Evolutionary conservation across 495 filamentous ascomycete genomes (phyloP).

Genomic region (Podospora conica): DNA sequence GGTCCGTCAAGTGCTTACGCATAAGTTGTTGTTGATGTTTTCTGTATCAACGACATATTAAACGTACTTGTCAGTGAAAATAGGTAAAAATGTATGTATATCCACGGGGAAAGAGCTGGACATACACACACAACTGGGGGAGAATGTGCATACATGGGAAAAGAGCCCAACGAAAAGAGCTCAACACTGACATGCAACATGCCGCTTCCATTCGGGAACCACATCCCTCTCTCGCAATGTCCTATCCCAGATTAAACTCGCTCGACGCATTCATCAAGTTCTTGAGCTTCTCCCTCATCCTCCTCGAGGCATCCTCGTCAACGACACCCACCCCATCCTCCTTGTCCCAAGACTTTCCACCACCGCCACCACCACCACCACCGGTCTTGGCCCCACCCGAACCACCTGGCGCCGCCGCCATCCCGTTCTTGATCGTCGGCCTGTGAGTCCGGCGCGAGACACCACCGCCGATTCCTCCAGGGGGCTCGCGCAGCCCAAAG

Average conservation of each 20-base stretch:
- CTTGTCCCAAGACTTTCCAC: conserved; percentile 4
- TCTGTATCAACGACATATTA: no score
- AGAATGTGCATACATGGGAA: no score
- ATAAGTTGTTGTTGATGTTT: no score
- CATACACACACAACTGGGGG: no score
- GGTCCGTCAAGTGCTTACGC: no score
- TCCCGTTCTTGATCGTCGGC: conserved; percentile 20
- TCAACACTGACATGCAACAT: no score
- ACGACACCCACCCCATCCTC: conserved; percentile 31
- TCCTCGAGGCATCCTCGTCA: conserved; percentile 58
- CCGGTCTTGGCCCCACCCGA: conserved; percentile 20
- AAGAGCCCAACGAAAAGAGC: no score
- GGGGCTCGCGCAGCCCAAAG: conserved; percentile 82
- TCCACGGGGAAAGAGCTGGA: no score
- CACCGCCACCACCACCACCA: conserved; percentile 31
- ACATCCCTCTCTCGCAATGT: background rate
- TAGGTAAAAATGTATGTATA: no score
- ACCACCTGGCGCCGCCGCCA: conserved; percentile 2
- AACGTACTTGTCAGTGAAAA: no score
- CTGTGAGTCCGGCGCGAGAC: conserved; percentile 34
- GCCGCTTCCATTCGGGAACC: background rate
- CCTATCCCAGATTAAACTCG: conserved; percentile 83
- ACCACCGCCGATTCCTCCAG: conserved; percentile 64
- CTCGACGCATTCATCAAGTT: conserved; percentile 64
- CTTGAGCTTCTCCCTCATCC: conserved; percentile 79